Percentiles rank a stretch among this genome's conserved stretches.
These are phyloP conservation scores for Capronia coronata DNA, from an alignment of 2,329 filamentous ascomycete genomes.

Conservation along the genomic window DNA sequence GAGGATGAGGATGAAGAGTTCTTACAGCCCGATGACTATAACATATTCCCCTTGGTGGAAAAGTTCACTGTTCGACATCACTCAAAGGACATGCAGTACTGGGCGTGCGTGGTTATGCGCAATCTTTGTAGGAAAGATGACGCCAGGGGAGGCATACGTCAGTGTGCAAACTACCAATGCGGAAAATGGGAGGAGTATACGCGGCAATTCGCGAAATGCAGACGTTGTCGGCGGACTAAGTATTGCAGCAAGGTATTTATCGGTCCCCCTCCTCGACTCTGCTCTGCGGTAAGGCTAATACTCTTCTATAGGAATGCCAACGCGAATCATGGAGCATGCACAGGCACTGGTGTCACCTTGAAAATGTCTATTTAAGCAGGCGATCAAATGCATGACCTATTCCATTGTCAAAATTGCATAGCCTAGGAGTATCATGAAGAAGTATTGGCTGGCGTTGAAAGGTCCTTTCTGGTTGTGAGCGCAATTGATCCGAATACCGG, in stretches of 20 bases:
- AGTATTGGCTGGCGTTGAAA: constrained; percentile 15
- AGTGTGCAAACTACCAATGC: constrained; percentile 97
- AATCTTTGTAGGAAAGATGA: constrained; percentile 98
- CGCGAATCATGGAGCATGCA: constrained; percentile 99
- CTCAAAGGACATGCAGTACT: constrained; percentile 97
- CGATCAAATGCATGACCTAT: constrained; percentile 10
- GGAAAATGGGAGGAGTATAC: constrained; percentile 98
- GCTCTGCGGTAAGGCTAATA: not conserved
- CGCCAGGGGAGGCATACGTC: constrained; percentile 82
- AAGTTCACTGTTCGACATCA: constrained; percentile 97
- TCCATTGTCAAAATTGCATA: constrained; percentile 20
- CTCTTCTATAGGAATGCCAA: constrained; percentile 60
- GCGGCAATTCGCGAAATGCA: constrained; percentile 95
- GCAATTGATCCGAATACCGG: not conserved
- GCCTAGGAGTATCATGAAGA: constrained; percentile 22
- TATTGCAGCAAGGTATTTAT: constrained; percentile 82
- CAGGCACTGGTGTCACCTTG: constrained; percentile 75
- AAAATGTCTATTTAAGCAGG: constrained; percentile 23
- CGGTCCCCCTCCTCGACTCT: not conserved
- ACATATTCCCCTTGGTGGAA: constrained; percentile 96
- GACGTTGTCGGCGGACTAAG: constrained; percentile 90
- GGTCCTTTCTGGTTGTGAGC: not conserved
- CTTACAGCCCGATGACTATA: constrained; percentile 85
- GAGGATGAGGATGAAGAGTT: constrained; percentile 78
- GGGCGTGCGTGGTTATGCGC: constrained; percentile 97